Evolutionary conservation across 495 filamentous ascomycete species (phyloP).

Genomic region (Glutinoglossum americanum): DNA sequence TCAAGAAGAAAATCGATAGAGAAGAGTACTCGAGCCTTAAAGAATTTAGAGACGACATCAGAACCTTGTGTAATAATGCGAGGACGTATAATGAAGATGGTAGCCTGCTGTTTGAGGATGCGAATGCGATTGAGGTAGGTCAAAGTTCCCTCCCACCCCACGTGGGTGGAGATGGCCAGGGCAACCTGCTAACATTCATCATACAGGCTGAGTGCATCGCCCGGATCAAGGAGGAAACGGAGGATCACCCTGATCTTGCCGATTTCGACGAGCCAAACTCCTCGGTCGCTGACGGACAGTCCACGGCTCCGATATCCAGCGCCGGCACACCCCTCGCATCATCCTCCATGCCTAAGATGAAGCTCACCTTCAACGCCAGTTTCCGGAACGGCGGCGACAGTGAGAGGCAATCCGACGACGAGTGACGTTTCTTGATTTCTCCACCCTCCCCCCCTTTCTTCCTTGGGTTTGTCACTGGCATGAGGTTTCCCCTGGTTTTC

Average conservation of each 20-base stretch:
- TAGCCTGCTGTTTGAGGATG: conserved; percentile 77
- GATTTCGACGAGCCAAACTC: conserved; percentile 28
- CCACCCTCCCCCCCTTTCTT: neutral
- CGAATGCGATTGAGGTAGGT: conserved; percentile 77
- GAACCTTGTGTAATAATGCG: conserved; percentile 71
- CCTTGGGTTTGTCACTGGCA: neutral
- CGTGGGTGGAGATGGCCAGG: no score
- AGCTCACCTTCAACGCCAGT: conserved; percentile 31
- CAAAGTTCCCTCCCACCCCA: no score
- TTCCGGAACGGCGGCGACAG: conserved; percentile 21
- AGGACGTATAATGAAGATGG: conserved; percentile 89
- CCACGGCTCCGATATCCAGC: conserved; percentile 41
- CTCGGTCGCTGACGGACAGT: conserved; percentile 32
- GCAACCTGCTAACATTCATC: no score
- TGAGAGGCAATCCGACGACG: conserved; percentile 24
- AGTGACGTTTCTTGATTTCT: conserved; percentile 6
- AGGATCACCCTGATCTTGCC: conserved; percentile 42
- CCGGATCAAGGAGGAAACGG: conserved; percentile 50
- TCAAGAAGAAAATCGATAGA: conserved; percentile 81
- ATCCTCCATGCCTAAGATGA: conserved; percentile 30
- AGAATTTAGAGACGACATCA: conserved; percentile 65
- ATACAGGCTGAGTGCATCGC: conserved; percentile 41
- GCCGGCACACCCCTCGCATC: conserved; percentile 48
- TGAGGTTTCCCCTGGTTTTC: neutral
- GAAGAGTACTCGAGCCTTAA: conserved; percentile 60